Base-by-base conservation (phyloP, 2,329 filamentous ascomycete genomes). In the Diaporthe sp. region DNA sequence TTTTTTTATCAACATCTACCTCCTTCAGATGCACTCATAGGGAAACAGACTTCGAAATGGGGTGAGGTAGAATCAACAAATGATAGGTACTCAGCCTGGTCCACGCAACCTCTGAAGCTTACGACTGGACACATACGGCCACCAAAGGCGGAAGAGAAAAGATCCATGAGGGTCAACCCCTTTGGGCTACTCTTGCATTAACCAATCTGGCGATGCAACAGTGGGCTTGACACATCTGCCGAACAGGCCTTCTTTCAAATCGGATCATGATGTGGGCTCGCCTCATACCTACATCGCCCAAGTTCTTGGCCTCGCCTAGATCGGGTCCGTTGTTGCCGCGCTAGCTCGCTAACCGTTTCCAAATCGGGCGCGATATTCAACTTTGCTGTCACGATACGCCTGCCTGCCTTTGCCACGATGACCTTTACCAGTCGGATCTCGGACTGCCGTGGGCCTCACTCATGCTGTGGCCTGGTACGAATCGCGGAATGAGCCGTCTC, bases 321-420 rank as follows among this genome's bases (percentile, higher is more conserved):
- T 51, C 34, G 10, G 63, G 74, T 79, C 78, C 76, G 63, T 53
- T 61, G 57, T 74, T 80, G 79, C 81, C 80, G 77, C 67, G 79
- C 81, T 76, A 75, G 79, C 80, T 82, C 79, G 82, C 82, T 84
- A 82, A 84, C 77, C 78, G 76, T 76, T 82, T 80, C 82, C 82
- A 37, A 78, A 82, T 82, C 63, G 78, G 80, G 79, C 58, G 47
- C 75, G 53, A 72, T 34, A 78, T 76, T 73, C 76, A 75, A 28
- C 74, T 57, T 44, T 77, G 77, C 74, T 78, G 75, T 75, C 77
- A 81, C 72, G 31, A 76, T 74, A 75, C 75, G 73, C 75, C 49
- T 49, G 51, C 68, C 47, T 70, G 60, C 44, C 60, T 74, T 75
- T 76, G 78, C 74, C 77, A 79, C 78, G 72, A 70, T 31, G 61